A percentile compares a stretch with the other conserved stretches of the same genome.
phyloP scores from a whole-genome alignment of 352 stramenopile genomes.

The Globisporangium cederbergense region DNA sequence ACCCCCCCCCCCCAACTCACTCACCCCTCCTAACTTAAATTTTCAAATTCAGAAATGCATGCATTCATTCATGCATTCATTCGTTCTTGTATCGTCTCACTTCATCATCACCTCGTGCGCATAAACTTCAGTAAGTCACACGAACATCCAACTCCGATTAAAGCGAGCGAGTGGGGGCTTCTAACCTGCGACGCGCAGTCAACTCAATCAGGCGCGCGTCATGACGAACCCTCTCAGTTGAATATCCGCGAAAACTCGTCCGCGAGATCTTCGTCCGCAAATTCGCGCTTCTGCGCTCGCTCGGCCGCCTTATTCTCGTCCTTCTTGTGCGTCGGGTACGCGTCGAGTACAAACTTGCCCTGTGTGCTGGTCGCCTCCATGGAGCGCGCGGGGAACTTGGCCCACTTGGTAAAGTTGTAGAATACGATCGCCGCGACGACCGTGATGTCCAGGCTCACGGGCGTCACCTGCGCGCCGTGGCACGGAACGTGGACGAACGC shows the following conservation, averaged over 20 bases:
- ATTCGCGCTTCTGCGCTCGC: constrained; percentile 44
- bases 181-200: background rate
- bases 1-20: background rate
- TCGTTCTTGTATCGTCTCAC: background rate
- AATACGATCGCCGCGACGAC: constrained; percentile 64
- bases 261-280: constrained; percentile 38
- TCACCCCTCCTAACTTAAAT: constrained; percentile 11
- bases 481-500: constrained; percentile 58
- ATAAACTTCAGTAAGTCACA: background rate
- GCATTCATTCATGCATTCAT: background rate
- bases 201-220: background rate
- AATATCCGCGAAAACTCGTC: constrained; percentile 52
- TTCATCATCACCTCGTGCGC: background rate
- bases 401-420: constrained; percentile 64
- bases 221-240: constrained; percentile 18
- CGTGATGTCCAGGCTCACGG: constrained; percentile 52
- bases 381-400: constrained; percentile 48
- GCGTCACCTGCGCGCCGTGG: constrained; percentile 35
- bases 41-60: background rate
- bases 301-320: constrained; percentile 37
- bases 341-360: constrained; percentile 76
- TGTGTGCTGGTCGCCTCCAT: constrained; percentile 65
- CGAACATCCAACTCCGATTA: background rate
- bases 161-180: background rate
- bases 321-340: constrained; percentile 45